A percentile compares a stretch with the other conserved stretches of the same genome.
Conservation (phyloP, 2,329 filamentous ascomycete genomes). For the Pseudogymnoascus sp. region DNA sequence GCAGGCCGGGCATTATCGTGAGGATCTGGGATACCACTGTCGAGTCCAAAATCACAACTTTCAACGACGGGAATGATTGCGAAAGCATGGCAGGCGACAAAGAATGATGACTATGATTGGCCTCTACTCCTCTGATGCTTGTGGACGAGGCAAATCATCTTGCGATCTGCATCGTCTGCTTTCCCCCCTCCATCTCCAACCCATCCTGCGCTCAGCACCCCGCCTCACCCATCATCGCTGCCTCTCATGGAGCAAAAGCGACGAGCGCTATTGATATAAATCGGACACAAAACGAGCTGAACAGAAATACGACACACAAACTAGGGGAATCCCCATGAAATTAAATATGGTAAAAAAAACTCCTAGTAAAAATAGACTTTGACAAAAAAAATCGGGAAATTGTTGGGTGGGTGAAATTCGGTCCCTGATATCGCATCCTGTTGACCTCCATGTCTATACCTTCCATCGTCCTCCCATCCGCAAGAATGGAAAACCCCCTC, state of each 20-base stretch:
- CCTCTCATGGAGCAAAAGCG: not conserved
- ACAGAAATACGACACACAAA: conserved; percentile 3
- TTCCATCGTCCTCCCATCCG: not conserved
- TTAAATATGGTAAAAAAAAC: conserved; percentile 1
- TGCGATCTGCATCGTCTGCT: not conserved
- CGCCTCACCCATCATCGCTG: not conserved
- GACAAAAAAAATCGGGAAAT: conserved; percentile 2
- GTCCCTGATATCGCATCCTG: not conserved
- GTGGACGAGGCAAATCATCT: not conserved
- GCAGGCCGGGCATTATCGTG: too few species aligned
- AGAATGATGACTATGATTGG: not conserved
- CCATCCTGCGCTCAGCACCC: not conserved
- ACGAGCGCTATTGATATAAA: not conserved
- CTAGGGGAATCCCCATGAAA: not conserved
- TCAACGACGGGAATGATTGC: not conserved
- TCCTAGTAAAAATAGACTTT: conserved; percentile 1
- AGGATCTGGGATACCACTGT: too few species aligned
- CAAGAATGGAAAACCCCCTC: not conserved
- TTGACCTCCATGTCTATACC: conserved; percentile 7
- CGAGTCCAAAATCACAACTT: not conserved
- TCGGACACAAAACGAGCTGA: not conserved
- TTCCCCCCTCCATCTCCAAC: not conserved
- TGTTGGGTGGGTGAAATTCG: not conserved
- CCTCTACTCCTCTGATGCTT: not conserved
- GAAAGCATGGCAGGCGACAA: not conserved